phyloP scores from a whole-genome alignment of 768 basidiomycete species.

The Obba rivulosa region DNA sequence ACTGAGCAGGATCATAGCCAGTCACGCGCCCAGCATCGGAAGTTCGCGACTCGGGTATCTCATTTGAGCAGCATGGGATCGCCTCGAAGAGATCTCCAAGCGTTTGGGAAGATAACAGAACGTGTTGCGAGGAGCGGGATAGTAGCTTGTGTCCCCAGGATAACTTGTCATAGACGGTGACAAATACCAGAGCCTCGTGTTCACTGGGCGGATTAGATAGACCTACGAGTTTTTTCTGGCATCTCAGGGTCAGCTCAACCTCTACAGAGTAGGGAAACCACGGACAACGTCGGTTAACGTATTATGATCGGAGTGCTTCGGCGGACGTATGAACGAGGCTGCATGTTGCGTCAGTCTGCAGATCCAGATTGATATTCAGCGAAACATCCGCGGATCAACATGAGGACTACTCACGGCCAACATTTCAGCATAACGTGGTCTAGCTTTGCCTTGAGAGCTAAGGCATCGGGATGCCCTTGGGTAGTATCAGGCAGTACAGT shows the following conservation, averaged over 20 bases:
- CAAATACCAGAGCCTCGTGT: constrained; percentile 45
- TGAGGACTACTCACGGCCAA: constrained; percentile 48
- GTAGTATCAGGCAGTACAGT: constrained; percentile 30
- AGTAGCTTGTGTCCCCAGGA: constrained; percentile 57
- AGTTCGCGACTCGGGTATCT: constrained; percentile 39
- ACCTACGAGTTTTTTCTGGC: constrained; percentile 14
- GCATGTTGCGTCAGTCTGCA: constrained; percentile 47
- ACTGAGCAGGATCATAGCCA: constrained; percentile 24
- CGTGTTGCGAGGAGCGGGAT: constrained; percentile 63
- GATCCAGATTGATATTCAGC: not conserved
- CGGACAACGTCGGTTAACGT: constrained; percentile 10
- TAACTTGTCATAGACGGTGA: constrained; percentile 57
- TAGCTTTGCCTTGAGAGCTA: constrained; percentile 44
- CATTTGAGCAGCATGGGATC: constrained; percentile 60
- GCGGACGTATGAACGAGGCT: constrained; percentile 55
- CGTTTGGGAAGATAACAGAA: constrained; percentile 64
- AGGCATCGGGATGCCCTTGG: constrained; percentile 41
- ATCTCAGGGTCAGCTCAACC: constrained; percentile 4
- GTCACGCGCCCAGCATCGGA: constrained; percentile 26
- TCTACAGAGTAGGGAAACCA: not conserved
- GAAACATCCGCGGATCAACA: not conserved
- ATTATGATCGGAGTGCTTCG: constrained; percentile 66
- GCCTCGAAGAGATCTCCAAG: constrained; percentile 54
- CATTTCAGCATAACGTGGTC: constrained; percentile 47
- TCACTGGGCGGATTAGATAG: constrained; percentile 1